These are phyloP conservation scores for Yarrowia osloensis DNA, from an alignment of 805 yeast genomes.

Conservation along the genomic window DNA sequence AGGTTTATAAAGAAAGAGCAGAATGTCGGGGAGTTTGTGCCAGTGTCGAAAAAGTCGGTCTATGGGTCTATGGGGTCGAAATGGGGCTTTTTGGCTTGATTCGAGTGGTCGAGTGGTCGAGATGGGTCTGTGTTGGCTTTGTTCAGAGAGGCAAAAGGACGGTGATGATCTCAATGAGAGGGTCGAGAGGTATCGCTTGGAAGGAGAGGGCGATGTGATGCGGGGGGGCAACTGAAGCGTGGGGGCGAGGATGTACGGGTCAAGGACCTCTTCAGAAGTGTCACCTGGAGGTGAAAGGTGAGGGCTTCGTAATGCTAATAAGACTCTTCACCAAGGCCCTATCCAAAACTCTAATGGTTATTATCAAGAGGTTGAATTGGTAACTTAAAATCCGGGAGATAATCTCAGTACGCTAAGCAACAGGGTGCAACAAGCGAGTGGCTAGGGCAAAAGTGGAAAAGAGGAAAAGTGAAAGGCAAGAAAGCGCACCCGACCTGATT, in stretches of 20 bases:
- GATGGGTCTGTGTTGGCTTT: not conserved
- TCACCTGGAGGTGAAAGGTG: constrained; percentile 29
- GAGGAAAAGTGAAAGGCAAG: not conserved
- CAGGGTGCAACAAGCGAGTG: constrained; percentile 26
- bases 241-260: not conserved
- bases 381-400: constrained; percentile 28
- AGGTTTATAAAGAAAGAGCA: not conserved
- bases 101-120: not conserved
- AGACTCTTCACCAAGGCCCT: constrained; percentile 30
- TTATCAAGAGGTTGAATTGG: constrained; percentile 27
- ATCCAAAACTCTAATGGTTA: constrained; percentile 27
- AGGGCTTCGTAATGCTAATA: constrained; percentile 9
- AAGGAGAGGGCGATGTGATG: not conserved
- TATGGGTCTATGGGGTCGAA: not conserved
- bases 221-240: not conserved
- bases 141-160: not conserved
- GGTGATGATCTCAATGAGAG: not conserved
- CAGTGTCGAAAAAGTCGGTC: not conserved
- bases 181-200: not conserved
- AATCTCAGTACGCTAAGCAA: constrained; percentile 28
- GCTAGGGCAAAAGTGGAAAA: not conserved
- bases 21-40: not conserved
- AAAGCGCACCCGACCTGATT: constrained; percentile 10
- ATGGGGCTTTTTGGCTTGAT: not conserved
- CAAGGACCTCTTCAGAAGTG: constrained; percentile 17